Evolutionary conservation across 306 rosid genomes (phyloP).

Genomic region (Gillenia trifoliata): DNA sequence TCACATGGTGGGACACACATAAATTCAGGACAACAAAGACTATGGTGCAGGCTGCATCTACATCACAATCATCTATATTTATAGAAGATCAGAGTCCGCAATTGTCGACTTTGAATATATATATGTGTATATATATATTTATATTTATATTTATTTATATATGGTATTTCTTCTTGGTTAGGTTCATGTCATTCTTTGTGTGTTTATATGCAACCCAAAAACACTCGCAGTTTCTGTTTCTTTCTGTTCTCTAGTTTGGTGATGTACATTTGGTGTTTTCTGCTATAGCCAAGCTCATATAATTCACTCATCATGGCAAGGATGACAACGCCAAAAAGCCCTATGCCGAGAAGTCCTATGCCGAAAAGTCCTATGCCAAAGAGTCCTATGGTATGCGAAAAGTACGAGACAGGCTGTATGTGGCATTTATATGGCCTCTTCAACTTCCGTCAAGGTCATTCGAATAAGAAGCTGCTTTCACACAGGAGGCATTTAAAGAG

Average conservation of each 20-base stretch:
- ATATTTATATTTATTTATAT: too few relatives aligned
- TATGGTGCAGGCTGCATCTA: not conserved
- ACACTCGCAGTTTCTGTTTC: too few relatives aligned
- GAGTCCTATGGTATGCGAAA: slow-evolving; percentile 40
- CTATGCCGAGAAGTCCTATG: not conserved
- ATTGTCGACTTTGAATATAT: not conserved
- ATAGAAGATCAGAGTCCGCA: not conserved
- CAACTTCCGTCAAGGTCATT: slow-evolving; percentile 37
- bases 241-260: slow-evolving; percentile 2
- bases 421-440: slow-evolving; percentile 55
- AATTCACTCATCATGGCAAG: slow-evolving; percentile 41
- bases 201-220: not conserved
- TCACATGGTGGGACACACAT: slow-evolving; percentile 17
- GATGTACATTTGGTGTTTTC: slow-evolving; percentile 1
- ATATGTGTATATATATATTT: not conserved
- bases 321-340: slow-evolving; percentile 39
- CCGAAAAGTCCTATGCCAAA: slow-evolving; percentile 29
- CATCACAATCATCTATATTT: not conserved
- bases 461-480: slow-evolving; percentile 39
- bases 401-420: slow-evolving; percentile 42
- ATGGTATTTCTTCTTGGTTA: not conserved
- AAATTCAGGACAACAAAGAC: not conserved
- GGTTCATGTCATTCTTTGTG: not conserved
- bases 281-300: slow-evolving; percentile 5
- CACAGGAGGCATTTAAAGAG: slow-evolving; percentile 22